Evolutionary conservation across 148 eudicot genomes (phyloP).

Genomic region (Cornus controversa): DNA sequence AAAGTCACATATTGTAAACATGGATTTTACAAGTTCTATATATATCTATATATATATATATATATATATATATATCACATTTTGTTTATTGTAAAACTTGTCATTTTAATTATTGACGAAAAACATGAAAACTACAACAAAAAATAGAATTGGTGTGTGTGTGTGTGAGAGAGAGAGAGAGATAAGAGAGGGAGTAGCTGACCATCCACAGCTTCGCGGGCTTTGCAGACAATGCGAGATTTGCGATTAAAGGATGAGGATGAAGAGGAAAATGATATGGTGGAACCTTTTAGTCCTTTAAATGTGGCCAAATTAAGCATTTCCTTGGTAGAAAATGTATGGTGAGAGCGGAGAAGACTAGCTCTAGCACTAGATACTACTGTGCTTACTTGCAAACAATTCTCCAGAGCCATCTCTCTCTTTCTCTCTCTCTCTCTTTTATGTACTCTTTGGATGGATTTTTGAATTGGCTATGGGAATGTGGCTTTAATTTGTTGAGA

Average conservation of each 20-base stretch:
- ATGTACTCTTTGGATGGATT: not conserved
- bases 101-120: too few relatives aligned
- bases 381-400: constrained; percentile 29
- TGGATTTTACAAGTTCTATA: too few relatives aligned
- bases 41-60: too few relatives aligned
- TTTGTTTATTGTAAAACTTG: too few relatives aligned
- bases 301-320: constrained; percentile 5
- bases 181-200: not conserved
- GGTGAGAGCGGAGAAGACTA: constrained; percentile 8
- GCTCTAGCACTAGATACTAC: constrained; percentile 22
- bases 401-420: constrained; percentile 16
- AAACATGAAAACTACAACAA: not conserved
- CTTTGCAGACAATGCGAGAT: constrained; percentile 46
- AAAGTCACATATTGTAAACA: too few relatives aligned
- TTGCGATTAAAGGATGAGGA: constrained; percentile 18
- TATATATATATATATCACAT: too few relatives aligned
- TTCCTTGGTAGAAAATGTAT: constrained; percentile 15
- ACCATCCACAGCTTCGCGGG: constrained; percentile 53
- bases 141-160: not conserved
- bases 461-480: not conserved
- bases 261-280: constrained; percentile 13
- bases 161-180: constrained; percentile 7
- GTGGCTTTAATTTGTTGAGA: not conserved
- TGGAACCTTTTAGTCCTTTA: not conserved
- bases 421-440: constrained; percentile 6